These are phyloP conservation scores for Pichia cabralensis DNA, from an alignment of 805 yeast genomes.

Conservation along the genomic window DNA sequence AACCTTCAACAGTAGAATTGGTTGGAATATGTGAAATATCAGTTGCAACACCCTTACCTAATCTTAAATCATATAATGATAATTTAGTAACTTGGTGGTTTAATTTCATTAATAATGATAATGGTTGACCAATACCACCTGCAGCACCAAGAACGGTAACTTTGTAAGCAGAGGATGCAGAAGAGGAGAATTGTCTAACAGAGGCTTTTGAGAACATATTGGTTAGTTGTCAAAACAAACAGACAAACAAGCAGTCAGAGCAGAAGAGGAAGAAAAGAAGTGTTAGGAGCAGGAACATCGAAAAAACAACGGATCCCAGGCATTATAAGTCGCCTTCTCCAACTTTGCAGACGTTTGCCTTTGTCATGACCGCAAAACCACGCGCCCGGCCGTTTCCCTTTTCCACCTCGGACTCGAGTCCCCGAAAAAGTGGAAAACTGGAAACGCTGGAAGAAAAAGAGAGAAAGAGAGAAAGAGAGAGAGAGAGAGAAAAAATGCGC, in stretches of 20 bases:
- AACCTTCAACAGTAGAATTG: constrained; percentile 80
- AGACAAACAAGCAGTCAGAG: too few species aligned
- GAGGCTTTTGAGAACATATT: constrained; percentile 47
- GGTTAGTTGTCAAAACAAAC: background rate
- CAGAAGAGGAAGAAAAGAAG: too few species aligned
- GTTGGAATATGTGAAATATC: constrained; percentile 93
- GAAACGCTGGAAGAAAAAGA: background rate
- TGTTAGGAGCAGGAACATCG: too few species aligned
- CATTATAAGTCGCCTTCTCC: too few species aligned
- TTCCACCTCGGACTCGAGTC: background rate
- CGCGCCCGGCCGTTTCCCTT: background rate
- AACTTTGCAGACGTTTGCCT: too few species aligned
- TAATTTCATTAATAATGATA: constrained; percentile 73
- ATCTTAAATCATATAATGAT: constrained; percentile 79
- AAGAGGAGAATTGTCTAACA: constrained; percentile 48
- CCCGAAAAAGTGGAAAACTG: background rate
- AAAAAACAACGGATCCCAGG: too few species aligned
- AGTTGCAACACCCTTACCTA: constrained; percentile 96
- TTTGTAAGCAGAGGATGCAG: constrained; percentile 61
- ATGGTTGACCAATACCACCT: constrained; percentile 94
- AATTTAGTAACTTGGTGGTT: constrained; percentile 82
- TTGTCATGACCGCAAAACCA: too few species aligned
- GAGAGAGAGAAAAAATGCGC: too few species aligned
- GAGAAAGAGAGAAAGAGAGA: too few species aligned
- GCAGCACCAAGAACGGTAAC: constrained; percentile 77